A percentile compares a stretch with the other conserved stretches of the same genome.
These are phyloP conservation scores for Septoria linicola DNA, from an alignment of 2,329 filamentous ascomycete species.

Conservation along the genomic window DNA sequence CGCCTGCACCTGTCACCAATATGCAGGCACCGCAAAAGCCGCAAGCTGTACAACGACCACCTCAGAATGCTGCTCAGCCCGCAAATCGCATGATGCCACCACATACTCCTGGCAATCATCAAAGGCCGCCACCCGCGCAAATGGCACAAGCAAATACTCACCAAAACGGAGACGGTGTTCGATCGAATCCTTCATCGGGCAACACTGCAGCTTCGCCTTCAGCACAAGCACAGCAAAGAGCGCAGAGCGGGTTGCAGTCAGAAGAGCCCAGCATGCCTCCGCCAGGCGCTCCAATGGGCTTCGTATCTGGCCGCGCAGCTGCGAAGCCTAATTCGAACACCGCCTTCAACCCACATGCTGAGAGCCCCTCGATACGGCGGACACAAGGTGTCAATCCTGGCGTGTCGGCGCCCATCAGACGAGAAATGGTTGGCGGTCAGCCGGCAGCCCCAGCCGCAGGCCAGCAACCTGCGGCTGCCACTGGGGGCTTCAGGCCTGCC, in stretches of 20 bases:
- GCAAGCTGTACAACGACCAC: slow-evolving; percentile 24
- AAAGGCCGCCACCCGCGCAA: slow-evolving; percentile 29
- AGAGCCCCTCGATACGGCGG: slow-evolving; percentile 76
- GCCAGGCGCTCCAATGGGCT: slow-evolving; percentile 42
- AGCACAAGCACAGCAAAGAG: slow-evolving; percentile 30
- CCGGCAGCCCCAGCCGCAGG: slow-evolving; percentile 11
- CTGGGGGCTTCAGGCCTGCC: slow-evolving; percentile 13
- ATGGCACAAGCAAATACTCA: slow-evolving; percentile 15
- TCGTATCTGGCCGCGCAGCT: slow-evolving; percentile 46
- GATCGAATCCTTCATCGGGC: slow-evolving; percentile 37
- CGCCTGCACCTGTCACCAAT: slow-evolving; percentile 26
- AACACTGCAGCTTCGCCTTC: slow-evolving; percentile 29
- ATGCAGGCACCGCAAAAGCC: slow-evolving; percentile 30
- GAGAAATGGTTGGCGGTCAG: slow-evolving; percentile 10
- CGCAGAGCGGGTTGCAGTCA: slow-evolving; percentile 17
- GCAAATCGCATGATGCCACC: slow-evolving; percentile 31
- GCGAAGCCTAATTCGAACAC: slow-evolving; percentile 37
- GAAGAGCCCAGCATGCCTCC: slow-evolving; percentile 30
- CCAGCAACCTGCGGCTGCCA: slow-evolving; percentile 10
- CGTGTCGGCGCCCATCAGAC: slow-evolving; percentile 69
- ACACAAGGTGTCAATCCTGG: slow-evolving; percentile 84
- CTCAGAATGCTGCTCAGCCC: slow-evolving; percentile 26
- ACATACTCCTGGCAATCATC: slow-evolving; percentile 32
- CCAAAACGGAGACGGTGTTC: slow-evolving; percentile 25
- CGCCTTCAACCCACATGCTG: slow-evolving; percentile 51